Evolutionary conservation across 1,284 basidiomycete genomes (phyloP), one percentile per base, ranked within the genome.

Genomic region (Schizopora paradoxa): DNA sequence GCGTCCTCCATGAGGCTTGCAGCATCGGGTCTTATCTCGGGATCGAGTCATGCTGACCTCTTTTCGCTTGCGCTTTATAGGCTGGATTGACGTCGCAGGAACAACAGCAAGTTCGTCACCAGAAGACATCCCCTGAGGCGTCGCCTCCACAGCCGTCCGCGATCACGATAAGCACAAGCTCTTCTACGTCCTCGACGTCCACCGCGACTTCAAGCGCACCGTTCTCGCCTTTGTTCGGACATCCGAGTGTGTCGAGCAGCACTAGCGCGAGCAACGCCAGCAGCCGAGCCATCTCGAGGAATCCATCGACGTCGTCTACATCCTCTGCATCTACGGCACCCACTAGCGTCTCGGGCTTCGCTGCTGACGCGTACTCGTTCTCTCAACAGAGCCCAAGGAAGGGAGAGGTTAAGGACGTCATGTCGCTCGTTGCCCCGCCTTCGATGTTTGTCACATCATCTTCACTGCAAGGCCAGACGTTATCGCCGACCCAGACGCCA

Each of bases 221-320:
- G 16, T 45, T 45, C 36, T 39, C 44, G 16, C 34, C 44, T 18
- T 28, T 45, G 8, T 45, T 38, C 33, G 33, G 18, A 16, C n/a
- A n/a, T n/a, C n/a, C n/a, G n/a, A n/a, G 47, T 11, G 37, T 35
- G 11, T 29, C 48, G 34, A 21, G 19, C 13, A 44, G 41, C 2
- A 39, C 41, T 8, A 18, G 38, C 7, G 45, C 38, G 31, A 47
- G 22, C 13, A 49, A 42, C 22, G 41, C 34, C 13, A 41, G 43
- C 36, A 49, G 48, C 22, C 48, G 48, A 32, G 43, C 48, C 38
- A 49, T 49, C 21, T 49, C 48, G 31, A 34, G 48, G 21, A 34
- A 49, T 16, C 26, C 48, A n/a, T 49, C 48, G 13, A 39, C 43
- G 10, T 49, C 48, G 5, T 49, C 48, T 14, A 35, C 33, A 2